Base-by-base conservation (phyloP, 2,329 filamentous ascomycete species). In the Chaetoscypha palmicola region DNA sequence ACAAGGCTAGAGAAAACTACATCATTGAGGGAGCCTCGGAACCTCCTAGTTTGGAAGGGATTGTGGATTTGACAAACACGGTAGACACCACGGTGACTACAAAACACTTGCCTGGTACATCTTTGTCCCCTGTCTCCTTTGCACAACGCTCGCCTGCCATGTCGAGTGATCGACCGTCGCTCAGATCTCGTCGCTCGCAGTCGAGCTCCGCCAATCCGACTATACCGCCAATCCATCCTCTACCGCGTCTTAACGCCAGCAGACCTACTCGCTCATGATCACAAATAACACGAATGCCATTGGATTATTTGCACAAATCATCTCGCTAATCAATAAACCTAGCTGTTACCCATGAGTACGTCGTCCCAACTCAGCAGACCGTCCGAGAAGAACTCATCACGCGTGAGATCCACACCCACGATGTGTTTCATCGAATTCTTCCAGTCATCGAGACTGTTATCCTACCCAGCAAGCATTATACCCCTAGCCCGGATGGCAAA, bases 321-420 rank as follows among this genome's bases (percentile, higher is more conserved):
- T 20, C 28, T 43, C 51, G 45, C 56, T 59, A 51, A 50, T 49
- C 24, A 31, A 32, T n/a, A 22, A 10, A 24, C 46, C 38, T 54
- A 72, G 70, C 68, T 47, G 71, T 76, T 14, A 68, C 64, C 1
- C 72, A 76, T 46, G 71, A 77, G 50, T 62, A 65, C 0, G 58
- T 76, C 30, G 62, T 63, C 12, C 64, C 66, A 3, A 56, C 66
- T 11, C 55, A 64, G 9, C 71, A 72, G 46, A 63, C 74, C 38
- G 63, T 75, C 34, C 55, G 66, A 12, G 62, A 73, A 50, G 66
- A 74, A 51, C 52, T 55, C 17, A 69, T 76, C 39, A 69, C 67
- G 5, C 69, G 72, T 28, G 73, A 77, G 47, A 73, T 74, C 24
- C 74, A 77, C 59, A 69, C 68, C 24, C 66, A 77, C 55, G 68